Conservation (phyloP, 768 basidiomycete species). For the Tricholoma sp. region DNA sequence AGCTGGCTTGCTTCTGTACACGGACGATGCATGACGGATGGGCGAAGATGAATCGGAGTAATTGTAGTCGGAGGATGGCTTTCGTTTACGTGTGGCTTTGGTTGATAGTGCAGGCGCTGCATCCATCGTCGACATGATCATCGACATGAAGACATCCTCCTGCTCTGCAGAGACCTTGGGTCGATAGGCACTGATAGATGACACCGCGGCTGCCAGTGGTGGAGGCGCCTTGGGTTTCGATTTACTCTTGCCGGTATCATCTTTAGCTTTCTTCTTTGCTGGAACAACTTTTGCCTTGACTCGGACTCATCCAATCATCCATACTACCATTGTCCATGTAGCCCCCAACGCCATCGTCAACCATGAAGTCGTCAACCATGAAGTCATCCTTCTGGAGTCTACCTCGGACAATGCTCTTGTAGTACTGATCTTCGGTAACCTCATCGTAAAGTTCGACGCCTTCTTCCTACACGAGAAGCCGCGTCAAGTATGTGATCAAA, state of each 20-base stretch:
- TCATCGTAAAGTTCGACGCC: constrained; percentile 81
- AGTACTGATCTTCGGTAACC: constrained; percentile 87
- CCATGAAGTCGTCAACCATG: too few relatives aligned
- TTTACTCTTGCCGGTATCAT: constrained; percentile 32
- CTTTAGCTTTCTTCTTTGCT: constrained; percentile 41
- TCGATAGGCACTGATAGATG: constrained; percentile 77
- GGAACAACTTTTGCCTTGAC: constrained; percentile 33
- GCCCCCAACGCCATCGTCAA: constrained; percentile 86
- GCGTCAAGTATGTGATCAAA: background rate
- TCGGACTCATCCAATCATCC: constrained; percentile 92
- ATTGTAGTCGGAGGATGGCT: constrained; percentile 48
- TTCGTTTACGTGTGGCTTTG: constrained; percentile 53
- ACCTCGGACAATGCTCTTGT: constrained; percentile 76
- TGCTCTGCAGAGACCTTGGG: constrained; percentile 70
- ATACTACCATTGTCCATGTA: constrained; percentile 97
- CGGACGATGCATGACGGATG: constrained; percentile 17
- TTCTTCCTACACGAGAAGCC: constrained; percentile 32
- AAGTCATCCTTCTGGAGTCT: constrained; percentile 89
- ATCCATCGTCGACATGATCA: constrained; percentile 72
- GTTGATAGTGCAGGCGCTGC: constrained; percentile 33
- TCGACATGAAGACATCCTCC: constrained; percentile 87
- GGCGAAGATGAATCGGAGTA: constrained; percentile 38
- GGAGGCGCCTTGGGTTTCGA: constrained; percentile 45
- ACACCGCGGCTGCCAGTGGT: constrained; percentile 46
- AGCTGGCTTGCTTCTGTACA: constrained; percentile 28